These are phyloP conservation scores for Mycena crocata DNA, from an alignment of 768 basidiomycete genomes.

Conservation along the genomic window DNA sequence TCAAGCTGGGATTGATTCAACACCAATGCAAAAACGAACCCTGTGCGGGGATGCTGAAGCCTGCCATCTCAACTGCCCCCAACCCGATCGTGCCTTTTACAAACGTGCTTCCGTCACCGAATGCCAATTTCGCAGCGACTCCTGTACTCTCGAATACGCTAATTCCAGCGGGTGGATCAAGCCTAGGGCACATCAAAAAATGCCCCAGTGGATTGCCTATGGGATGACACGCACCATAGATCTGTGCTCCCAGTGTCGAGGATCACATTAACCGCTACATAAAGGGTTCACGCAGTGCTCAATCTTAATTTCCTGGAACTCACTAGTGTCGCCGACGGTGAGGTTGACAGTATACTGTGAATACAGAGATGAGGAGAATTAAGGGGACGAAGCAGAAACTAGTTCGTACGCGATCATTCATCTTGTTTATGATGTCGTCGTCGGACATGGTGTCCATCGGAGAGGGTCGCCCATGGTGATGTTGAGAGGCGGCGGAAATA, in stretches of 20 bases:
- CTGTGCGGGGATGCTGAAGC: slow-evolving; percentile 6
- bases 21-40: neutral
- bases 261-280: neutral
- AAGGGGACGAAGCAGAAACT: too few species aligned
- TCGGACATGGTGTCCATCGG: too few species aligned
- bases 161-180: neutral
- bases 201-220: neutral
- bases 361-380: too few species aligned
- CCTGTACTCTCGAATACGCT: slow-evolving; percentile 1
- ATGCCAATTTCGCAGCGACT: neutral
- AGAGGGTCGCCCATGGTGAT: too few species aligned
- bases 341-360: slow-evolving; percentile 2
- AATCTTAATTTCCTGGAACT: neutral
- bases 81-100: slow-evolving; percentile 19
- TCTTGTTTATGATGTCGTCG: too few species aligned
- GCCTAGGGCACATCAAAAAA: neutral
- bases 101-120: neutral
- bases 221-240: neutral
- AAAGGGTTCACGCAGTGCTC: neutral
- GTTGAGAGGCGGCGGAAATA: too few species aligned
- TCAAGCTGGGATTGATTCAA: neutral
- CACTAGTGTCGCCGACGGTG: neutral
- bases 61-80: slow-evolving; percentile 12
- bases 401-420: too few species aligned
- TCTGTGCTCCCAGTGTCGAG: slow-evolving; percentile 16